A percentile compares a stretch with the other conserved stretches of the same genome.
These are phyloP conservation scores for Ochetophila trinervis DNA, from an alignment of 306 rosid species.

Conservation along the genomic window DNA sequence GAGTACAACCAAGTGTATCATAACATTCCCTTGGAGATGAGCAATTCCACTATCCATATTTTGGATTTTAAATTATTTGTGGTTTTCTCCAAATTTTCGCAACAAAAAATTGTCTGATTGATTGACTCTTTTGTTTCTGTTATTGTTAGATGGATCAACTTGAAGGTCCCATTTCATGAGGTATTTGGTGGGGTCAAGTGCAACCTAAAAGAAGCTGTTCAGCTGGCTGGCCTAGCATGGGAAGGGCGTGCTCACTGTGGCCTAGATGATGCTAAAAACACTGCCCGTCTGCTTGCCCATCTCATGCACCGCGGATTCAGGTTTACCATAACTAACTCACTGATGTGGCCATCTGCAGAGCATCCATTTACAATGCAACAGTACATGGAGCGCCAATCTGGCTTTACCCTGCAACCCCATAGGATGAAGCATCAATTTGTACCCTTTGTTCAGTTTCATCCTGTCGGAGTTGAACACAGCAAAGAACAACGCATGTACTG, in stretches of 20 bases:
- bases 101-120: neutral
- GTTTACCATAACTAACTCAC: constrained; percentile 19
- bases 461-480: neutral
- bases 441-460: constrained; percentile 15
- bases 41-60: neutral
- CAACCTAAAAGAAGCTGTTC: constrained; percentile 29
- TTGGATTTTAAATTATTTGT: neutral
- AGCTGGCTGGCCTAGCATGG: constrained; percentile 27
- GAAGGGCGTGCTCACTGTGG: constrained; percentile 35
- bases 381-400: neutral
- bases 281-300: constrained; percentile 20
- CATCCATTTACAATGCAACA: constrained; percentile 9
- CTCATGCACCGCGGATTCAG: constrained; percentile 25
- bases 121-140: neutral
- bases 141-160: constrained; percentile 28
- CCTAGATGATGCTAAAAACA: constrained; percentile 30
- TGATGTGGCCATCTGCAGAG: constrained; percentile 12
- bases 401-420: neutral
- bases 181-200: constrained; percentile 24
- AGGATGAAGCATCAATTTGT: constrained; percentile 2
- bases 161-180: constrained; percentile 25
- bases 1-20: no score
- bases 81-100: neutral
- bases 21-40: no score
- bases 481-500: constrained; percentile 1